Conservation (phyloP, 495 filamentous ascomycete genomes). For the Hypoxylon crocopeplum region DNA sequence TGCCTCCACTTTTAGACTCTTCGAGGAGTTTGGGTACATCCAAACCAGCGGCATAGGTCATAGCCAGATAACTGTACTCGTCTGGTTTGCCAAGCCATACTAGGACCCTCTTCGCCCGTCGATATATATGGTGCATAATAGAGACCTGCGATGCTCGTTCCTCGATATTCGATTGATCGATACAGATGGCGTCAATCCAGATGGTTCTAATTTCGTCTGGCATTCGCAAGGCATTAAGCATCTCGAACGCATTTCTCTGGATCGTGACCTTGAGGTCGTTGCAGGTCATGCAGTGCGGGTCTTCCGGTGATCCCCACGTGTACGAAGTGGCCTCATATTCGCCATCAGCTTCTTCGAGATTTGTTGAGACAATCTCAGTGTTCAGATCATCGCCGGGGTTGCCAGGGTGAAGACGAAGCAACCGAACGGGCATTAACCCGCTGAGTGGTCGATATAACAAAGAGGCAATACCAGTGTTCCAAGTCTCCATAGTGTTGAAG, state of each 20-base stretch:
- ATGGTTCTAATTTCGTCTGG: constrained; percentile 15
- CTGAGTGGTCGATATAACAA: constrained; percentile 16
- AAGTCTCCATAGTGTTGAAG: constrained; percentile 27
- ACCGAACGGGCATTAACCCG: constrained; percentile 10
- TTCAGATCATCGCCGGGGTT: constrained; percentile 5
- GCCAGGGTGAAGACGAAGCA: constrained; percentile 21
- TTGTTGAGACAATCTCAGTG: constrained; percentile 24
- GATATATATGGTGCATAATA: constrained; percentile 34
- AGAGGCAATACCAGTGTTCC: constrained; percentile 18
- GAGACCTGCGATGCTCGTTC: constrained; percentile 28
- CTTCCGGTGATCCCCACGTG: constrained; percentile 26
- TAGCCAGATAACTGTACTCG: constrained; percentile 8
- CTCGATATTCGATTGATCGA: constrained; percentile 24
- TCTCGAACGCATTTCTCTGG: constrained; percentile 29
- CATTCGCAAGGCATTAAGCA: constrained; percentile 19
- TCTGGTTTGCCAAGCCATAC: constrained; percentile 28
- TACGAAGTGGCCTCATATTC: constrained; percentile 29
- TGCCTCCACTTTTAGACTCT: not conserved
- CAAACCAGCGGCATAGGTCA: constrained; percentile 19
- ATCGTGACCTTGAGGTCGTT: constrained; percentile 9
- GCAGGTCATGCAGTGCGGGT: constrained; percentile 20
- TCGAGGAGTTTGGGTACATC: not conserved
- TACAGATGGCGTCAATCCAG: constrained; percentile 38
- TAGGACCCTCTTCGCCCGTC: constrained; percentile 11
- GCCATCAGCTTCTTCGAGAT: constrained; percentile 8